A percentile compares a stretch with the other conserved stretches of the same genome.
Conservation (phyloP, 192 early-diverging fungal species). For the Backusella liffmaniae region DNA sequence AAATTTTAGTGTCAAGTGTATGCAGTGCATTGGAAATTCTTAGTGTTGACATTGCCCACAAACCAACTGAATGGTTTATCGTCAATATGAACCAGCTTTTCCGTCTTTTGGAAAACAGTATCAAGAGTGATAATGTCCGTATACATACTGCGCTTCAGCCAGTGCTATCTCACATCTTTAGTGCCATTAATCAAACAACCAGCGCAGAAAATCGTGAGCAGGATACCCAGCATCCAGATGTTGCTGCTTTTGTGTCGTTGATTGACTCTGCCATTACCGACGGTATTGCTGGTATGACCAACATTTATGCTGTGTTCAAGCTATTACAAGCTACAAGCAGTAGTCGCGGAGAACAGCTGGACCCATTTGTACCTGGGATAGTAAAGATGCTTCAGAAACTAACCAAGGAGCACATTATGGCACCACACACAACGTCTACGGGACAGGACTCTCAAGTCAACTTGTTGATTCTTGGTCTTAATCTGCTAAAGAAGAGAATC, state of each 20-base stretch:
- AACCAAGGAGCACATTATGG: conserved; percentile 77
- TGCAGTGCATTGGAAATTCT: conserved; percentile 73
- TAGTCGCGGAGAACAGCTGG: conserved; percentile 63
- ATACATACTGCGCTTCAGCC: conserved; percentile 71
- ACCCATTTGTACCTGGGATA: conserved; percentile 70
- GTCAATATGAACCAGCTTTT: conserved; percentile 62
- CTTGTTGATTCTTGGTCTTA: conserved; percentile 52
- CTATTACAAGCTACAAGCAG: conserved; percentile 66
- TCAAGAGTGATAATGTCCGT: conserved; percentile 72
- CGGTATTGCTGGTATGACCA: conserved; percentile 62
- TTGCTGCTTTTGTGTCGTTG: conserved; percentile 54
- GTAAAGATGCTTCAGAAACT: conserved; percentile 85
- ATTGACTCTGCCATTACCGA: conserved; percentile 67
- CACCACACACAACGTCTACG: conserved; percentile 31
- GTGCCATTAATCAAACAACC: conserved; percentile 46
- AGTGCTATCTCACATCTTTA: conserved; percentile 73
- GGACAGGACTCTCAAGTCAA: conserved; percentile 50
- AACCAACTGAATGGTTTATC: conserved; percentile 62
- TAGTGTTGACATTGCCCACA: conserved; percentile 56
- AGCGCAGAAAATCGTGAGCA: conserved; percentile 38
- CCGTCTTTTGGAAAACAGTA: conserved; percentile 63
- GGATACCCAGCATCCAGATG: conserved; percentile 41
- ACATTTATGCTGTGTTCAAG: conserved; percentile 64
- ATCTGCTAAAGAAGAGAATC: conserved; percentile 57
- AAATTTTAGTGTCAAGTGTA: conserved; percentile 51